These are phyloP conservation scores for Arxiozyma telluris DNA, from an alignment of 1,139 yeast species.

Conservation along the genomic window DNA sequence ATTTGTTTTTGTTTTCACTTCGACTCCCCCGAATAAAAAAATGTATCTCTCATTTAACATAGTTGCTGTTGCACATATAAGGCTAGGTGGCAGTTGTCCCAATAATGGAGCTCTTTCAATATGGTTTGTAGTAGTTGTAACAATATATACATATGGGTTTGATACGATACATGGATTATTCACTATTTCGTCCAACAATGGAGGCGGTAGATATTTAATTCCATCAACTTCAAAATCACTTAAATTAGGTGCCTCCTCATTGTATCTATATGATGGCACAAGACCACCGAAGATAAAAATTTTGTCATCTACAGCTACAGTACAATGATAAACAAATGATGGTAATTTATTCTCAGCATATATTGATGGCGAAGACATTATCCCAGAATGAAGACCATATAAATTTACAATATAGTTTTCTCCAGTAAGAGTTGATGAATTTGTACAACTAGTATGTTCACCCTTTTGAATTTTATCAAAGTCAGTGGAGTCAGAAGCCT, in stretches of 20 bases:
- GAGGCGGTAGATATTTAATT: slow-evolving; percentile 36
- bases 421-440: slow-evolving; percentile 5
- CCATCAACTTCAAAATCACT: slow-evolving; percentile 31
- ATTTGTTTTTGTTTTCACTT: slow-evolving; percentile 30
- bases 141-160: slow-evolving; percentile 28
- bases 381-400: slow-evolving; percentile 9
- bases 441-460: slow-evolving; percentile 8
- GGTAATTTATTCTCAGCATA: slow-evolving; percentile 32
- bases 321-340: slow-evolving; percentile 33
- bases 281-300: slow-evolving; percentile 37
- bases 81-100: slow-evolving; percentile 36
- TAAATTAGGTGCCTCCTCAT: slow-evolving; percentile 29
- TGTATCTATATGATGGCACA: slow-evolving; percentile 25
- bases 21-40: slow-evolving; percentile 41
- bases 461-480: slow-evolving; percentile 2
- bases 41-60: slow-evolving; percentile 35
- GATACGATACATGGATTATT: slow-evolving; percentile 33
- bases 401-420: slow-evolving; percentile 9
- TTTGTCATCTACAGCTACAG: slow-evolving; percentile 29
- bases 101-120: slow-evolving; percentile 18
- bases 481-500: neutral
- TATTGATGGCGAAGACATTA: slow-evolving; percentile 26
- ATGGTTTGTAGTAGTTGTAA: slow-evolving; percentile 32
- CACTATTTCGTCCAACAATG: slow-evolving; percentile 32
- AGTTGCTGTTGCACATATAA: slow-evolving; percentile 35